Percentiles rank a stretch among this genome's conserved stretches.
Evolutionary conservation across 1,139 yeast genomes (phyloP).

Genomic region (Saccharomyces hybrid): DNA sequence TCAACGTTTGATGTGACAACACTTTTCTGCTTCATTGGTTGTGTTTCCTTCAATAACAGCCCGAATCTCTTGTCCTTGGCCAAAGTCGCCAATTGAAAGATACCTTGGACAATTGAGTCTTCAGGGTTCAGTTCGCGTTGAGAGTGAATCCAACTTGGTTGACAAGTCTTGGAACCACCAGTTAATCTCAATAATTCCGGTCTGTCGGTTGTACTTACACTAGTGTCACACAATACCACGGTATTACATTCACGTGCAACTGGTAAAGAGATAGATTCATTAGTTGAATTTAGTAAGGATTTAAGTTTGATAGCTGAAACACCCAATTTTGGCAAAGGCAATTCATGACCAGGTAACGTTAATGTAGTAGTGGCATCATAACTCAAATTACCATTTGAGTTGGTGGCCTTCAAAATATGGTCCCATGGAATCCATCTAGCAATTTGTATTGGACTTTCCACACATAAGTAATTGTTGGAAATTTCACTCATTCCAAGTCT

Average conservation of each 20-base stretch:
- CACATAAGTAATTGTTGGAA: conserved; percentile 71
- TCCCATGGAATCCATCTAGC: conserved; percentile 67
- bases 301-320: conserved; percentile 58
- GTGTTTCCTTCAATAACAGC: conserved; percentile 53
- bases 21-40: conserved; percentile 40
- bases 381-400: conserved; percentile 59
- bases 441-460: conserved; percentile 63
- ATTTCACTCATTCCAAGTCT: conserved; percentile 80
- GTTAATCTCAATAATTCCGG: conserved; percentile 71
- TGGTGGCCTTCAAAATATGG: conserved; percentile 51
- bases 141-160: conserved; percentile 86
- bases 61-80: conserved; percentile 64
- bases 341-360: conserved; percentile 62
- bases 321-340: conserved; percentile 66
- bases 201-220: conserved; percentile 37
- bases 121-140: conserved; percentile 46
- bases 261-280: conserved; percentile 38
- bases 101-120: conserved; percentile 38
- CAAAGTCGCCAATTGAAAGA: conserved; percentile 49
- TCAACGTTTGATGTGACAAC: conserved; percentile 7
- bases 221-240: conserved; percentile 47
- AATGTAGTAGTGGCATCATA: conserved; percentile 55
- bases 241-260: conserved; percentile 80
- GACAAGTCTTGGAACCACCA: conserved; percentile 61
- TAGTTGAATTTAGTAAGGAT: conserved; percentile 49